Evolutionary conservation across 2,329 filamentous ascomycete genomes (phyloP), one percentile per base, ranked within the genome.

Genomic region (Diaporthe sp.): DNA sequence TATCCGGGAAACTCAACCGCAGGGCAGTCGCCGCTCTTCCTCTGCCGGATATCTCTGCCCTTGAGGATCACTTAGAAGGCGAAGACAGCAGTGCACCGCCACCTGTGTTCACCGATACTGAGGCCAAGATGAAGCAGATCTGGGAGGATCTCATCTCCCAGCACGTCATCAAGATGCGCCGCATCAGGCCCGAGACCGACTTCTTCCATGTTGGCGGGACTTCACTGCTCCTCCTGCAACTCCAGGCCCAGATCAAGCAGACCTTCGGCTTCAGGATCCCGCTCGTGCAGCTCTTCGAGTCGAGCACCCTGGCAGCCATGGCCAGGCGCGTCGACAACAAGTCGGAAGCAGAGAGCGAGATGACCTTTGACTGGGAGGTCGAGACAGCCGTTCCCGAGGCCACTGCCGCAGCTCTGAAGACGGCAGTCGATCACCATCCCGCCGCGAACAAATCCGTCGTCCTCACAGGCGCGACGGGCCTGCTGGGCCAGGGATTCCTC

Each of bases 161-260:
- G 39, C 74, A 72, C 3, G 78, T 81, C 6, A 51, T 73, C 0
- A 22, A 69, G 0, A 39, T 53, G 28, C 44, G 28, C 62, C 19
- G 25, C 8, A 59, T 69, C 28, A 59, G 39, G 17, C 25, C 37
- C 4, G 53, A 77, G 2, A 80, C 85, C 0, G 82, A 86, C 78
- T 87, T 88, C 77, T 88, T 87, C 78, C 75, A 77, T 0, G 75
- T 83, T 1, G 86, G 86, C 1, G 86, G 86, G 4, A 86, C 81
- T 68, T 88, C 86, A 0, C 71, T 87, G 7, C 79, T 85, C 0
- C 76, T 86, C 1, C 78, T 87, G 6, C 76, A 80, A 5, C 80
- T 89, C 0, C 83, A 85, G 57, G 68, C 78, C 0, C 73, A 72
- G 0, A 83, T 89, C 44, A 77, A 78, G 3, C 67, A 81, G 1